Conservation (phyloP, 2,329 filamentous ascomycete species). For the Exophiala sp. region DNA sequence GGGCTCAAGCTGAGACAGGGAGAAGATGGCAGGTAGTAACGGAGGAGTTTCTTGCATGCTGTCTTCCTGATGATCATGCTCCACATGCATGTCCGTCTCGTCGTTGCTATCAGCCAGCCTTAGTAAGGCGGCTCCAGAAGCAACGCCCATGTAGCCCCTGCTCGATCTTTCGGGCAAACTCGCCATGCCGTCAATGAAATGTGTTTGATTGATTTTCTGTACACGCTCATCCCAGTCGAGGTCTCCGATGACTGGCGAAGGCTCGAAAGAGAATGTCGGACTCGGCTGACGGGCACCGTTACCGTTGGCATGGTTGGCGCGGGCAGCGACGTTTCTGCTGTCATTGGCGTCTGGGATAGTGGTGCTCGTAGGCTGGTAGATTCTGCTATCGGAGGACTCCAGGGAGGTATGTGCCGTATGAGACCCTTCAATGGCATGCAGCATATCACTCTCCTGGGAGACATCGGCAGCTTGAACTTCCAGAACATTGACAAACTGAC, state of each 20-base stretch:
- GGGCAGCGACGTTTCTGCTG: not conserved
- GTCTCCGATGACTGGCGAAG: slow-evolving; percentile 4
- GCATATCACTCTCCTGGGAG: too few species aligned
- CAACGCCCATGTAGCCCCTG: slow-evolving; percentile 12
- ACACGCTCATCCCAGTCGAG: slow-evolving; percentile 30
- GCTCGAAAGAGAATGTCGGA: slow-evolving; percentile 14
- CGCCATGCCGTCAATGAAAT: slow-evolving; percentile 50
- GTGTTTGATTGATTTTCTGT: slow-evolving; percentile 45
- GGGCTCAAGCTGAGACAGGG: slow-evolving; percentile 10
- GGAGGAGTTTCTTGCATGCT: slow-evolving; percentile 1
- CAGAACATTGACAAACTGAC: not conserved
- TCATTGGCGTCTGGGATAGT: not conserved
- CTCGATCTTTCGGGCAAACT: slow-evolving; percentile 20
- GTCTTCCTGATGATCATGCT: not conserved
- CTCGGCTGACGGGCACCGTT: not conserved
- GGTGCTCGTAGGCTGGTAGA: too few species aligned
- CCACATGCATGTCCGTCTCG: not conserved
- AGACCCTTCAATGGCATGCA: too few species aligned
- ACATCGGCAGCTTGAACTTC: too few species aligned
- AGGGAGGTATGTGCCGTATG: too few species aligned
- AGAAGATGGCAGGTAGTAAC: not conserved
- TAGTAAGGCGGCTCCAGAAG: slow-evolving; percentile 12
- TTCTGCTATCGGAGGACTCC: too few species aligned
- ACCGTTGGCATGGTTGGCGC: not conserved
- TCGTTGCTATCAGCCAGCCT: slow-evolving; percentile 6